Percentiles rank a stretch among this genome's conserved stretches.
Conservation (phyloP, 2,329 filamentous ascomycete genomes). For the Ophiostoma populinum region DNA sequence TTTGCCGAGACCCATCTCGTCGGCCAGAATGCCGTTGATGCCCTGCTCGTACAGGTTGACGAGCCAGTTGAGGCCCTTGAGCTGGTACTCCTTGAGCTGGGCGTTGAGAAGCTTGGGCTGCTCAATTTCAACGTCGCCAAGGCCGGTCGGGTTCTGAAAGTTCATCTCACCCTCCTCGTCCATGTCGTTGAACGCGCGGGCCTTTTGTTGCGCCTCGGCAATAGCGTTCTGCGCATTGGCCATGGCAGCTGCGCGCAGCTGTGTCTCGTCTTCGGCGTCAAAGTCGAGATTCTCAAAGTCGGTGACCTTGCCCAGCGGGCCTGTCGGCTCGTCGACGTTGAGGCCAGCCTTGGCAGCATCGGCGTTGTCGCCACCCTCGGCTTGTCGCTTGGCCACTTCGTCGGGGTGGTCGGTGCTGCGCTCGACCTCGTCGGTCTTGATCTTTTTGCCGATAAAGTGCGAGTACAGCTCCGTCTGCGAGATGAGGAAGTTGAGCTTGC, state of each 20-base stretch:
- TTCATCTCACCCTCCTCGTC: constrained; percentile 97
- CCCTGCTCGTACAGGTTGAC: constrained; percentile 98
- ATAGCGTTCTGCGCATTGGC: constrained; percentile 94
- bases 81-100: constrained; percentile 93
- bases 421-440: constrained; percentile 93
- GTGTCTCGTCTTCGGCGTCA: constrained; percentile 80
- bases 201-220: constrained; percentile 83
- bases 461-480: constrained; percentile 98
- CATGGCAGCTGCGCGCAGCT: constrained; percentile 66
- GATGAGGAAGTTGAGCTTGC: constrained; percentile 98
- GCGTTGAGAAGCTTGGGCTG: constrained; percentile 88
- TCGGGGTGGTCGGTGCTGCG: constrained; percentile 70
- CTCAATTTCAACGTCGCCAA: constrained; percentile 84
- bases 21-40: constrained; percentile 96
- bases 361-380: background rate
- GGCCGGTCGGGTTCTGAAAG: constrained; percentile 93
- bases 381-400: constrained; percentile 37
- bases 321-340: constrained; percentile 21
- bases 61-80: constrained; percentile 98
- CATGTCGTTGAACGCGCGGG: constrained; percentile 73
- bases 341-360: background rate
- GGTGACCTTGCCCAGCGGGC: constrained; percentile 55
- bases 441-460: constrained; percentile 98
- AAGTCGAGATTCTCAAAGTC: constrained; percentile 92
- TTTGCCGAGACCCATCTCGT: constrained; percentile 99